Conservation (phyloP, 1,284 basidiomycete genomes). For the Hemileia vastatrix region DNA sequence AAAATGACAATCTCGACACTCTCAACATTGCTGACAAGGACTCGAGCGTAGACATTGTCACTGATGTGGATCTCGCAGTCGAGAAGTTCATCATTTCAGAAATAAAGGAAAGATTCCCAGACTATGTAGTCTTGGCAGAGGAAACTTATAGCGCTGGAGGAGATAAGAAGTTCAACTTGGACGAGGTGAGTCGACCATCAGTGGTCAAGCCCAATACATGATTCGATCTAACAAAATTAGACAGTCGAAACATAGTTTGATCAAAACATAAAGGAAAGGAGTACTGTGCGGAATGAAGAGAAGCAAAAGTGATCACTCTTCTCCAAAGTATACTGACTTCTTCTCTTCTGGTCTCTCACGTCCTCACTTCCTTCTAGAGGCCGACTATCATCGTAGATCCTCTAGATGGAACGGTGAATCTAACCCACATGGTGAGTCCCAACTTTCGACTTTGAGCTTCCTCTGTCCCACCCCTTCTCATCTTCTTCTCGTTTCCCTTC, state of each 20-base stretch:
- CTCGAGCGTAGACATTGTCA: constrained; percentile 21
- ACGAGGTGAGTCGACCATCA: constrained; percentile 23
- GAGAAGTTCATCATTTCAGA: constrained; percentile 10
- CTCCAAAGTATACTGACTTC: no score
- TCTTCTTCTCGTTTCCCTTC: no score
- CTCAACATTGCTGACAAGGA: constrained; percentile 6
- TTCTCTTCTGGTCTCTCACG: background rate
- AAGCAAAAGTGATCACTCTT: no score
- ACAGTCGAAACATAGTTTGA: no score
- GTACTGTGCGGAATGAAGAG: no score
- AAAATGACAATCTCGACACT: background rate
- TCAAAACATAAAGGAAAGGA: no score
- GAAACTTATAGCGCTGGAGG: constrained; percentile 33
- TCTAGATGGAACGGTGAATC: constrained; percentile 33
- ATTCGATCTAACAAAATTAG: background rate
- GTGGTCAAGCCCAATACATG: no score
- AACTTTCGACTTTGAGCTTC: background rate
- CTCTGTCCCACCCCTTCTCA: constrained; percentile 27
- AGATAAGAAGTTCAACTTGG: constrained; percentile 34
- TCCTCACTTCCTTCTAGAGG: constrained; percentile 18
- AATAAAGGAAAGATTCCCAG: background rate
- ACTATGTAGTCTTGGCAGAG: constrained; percentile 35
- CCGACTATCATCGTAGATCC: constrained; percentile 40
- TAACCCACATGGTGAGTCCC: background rate
- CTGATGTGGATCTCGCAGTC: constrained; percentile 14